Evolutionary conservation across 1,284 basidiomycete genomes (phyloP).

Genomic region (Ceratobasidium papillatum): DNA sequence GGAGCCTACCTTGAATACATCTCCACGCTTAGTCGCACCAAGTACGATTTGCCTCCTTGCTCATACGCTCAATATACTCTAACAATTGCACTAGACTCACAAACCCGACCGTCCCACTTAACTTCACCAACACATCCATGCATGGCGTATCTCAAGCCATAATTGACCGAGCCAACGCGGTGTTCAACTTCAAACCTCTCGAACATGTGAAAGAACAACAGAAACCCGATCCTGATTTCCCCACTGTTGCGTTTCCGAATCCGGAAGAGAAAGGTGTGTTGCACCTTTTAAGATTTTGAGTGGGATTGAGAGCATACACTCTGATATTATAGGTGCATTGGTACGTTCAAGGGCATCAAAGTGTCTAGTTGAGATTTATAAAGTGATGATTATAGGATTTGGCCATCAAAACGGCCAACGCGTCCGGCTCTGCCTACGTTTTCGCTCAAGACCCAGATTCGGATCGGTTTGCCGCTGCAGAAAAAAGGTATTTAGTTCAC

Average conservation of each 20-base stretch:
- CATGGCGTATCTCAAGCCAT: conserved; percentile 82
- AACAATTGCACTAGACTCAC: not conserved
- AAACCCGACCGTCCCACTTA: conserved; percentile 48
- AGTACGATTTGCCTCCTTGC: conserved; percentile 51
- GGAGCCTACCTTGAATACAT: conserved; percentile 67
- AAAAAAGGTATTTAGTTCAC: conserved; percentile 64
- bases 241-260: conserved; percentile 84
- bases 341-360: conserved; percentile 51
- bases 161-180: conserved; percentile 63
- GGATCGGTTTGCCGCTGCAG: conserved; percentile 84
- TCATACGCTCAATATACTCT: not conserved
- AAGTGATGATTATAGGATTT: conserved; percentile 62
- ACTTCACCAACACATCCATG: conserved; percentile 86
- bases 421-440: conserved; percentile 64
- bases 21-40: conserved; percentile 54
- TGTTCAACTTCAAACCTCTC: conserved; percentile 67
- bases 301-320: conserved; percentile 11
- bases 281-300: not conserved
- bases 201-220: conserved; percentile 70
- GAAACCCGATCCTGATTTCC: conserved; percentile 80
- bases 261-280: conserved; percentile 81
- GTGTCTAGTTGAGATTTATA: conserved; percentile 1
- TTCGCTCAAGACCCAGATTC: conserved; percentile 88
- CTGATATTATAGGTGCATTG: conserved; percentile 60
- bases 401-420: conserved; percentile 68